These are phyloP conservation scores for Hyaloscypha bicolor DNA, from an alignment of 495 filamentous ascomycete genomes.

Conservation along the genomic window DNA sequence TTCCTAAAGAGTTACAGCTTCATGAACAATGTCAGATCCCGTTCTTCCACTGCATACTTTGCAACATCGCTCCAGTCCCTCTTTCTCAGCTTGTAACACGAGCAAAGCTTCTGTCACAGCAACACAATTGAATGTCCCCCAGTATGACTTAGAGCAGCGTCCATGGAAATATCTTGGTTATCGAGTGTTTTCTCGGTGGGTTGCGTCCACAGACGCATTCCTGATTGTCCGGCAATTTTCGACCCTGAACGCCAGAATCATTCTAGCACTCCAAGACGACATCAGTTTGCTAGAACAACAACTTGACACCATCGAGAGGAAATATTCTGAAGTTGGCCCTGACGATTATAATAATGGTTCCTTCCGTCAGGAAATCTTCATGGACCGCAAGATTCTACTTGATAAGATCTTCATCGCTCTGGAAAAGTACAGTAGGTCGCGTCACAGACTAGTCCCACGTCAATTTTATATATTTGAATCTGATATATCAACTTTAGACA, in stretches of 20 bases:
- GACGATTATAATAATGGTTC: constrained; percentile 28
- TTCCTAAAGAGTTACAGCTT: too few species aligned
- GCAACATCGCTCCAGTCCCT: too few species aligned
- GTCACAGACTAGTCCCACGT: background rate
- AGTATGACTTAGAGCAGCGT: background rate
- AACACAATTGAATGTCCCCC: too few species aligned
- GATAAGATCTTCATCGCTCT: background rate
- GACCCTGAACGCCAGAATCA: constrained; percentile 33
- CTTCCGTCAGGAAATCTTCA: constrained; percentile 28
- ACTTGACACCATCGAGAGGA: constrained; percentile 24
- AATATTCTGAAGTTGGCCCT: constrained; percentile 1
- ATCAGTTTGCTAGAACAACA: constrained; percentile 28
- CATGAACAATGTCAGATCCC: too few species aligned
- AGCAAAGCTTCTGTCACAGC: too few species aligned
- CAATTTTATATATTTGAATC: too few species aligned
- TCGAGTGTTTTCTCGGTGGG: constrained; percentile 34
- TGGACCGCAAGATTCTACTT: background rate
- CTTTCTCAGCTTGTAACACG: too few species aligned
- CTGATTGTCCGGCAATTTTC: constrained; percentile 39
- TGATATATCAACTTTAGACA: background rate
- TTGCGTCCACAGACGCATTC: constrained; percentile 40
- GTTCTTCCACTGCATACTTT: too few species aligned
- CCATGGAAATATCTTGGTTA: constrained; percentile 32
- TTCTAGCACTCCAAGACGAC: constrained; percentile 36
- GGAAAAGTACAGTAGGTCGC: constrained; percentile 5